Percentiles rank a stretch among this genome's conserved stretches.
These are phyloP conservation scores for Gracilaria caudata DNA, from an alignment of 23 red algal species.

Conservation along the genomic window DNA sequence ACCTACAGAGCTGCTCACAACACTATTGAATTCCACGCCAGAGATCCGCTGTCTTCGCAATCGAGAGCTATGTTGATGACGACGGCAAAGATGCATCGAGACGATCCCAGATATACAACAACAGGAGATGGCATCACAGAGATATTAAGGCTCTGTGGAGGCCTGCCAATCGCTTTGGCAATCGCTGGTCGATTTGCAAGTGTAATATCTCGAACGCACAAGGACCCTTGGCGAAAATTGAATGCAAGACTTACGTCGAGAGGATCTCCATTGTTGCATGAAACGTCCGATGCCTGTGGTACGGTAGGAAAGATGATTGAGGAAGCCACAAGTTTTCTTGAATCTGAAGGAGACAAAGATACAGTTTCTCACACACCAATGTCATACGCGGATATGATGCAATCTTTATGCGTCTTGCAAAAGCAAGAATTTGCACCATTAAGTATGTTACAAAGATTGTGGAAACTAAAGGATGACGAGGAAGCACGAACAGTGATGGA, in stretches of 20 bases:
- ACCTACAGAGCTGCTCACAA: not conserved
- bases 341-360: not conserved
- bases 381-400: not conserved
- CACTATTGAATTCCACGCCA: not conserved
- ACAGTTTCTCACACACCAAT: not conserved
- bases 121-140: not conserved
- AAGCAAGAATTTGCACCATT: conserved; percentile 22
- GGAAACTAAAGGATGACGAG: not conserved
- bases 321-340: not conserved
- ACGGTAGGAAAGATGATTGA: not conserved
- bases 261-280: not conserved
- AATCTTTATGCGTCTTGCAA: not conserved
- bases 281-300: not conserved
- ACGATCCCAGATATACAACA: not conserved
- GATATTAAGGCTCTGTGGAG: not conserved
- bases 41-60: not conserved
- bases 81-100: not conserved
- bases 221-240: not conserved
- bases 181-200: not conserved
- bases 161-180: not conserved
- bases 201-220: not conserved
- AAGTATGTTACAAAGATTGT: not conserved
- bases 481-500: not conserved
- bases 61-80: not conserved
- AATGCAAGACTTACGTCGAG: not conserved